A percentile compares a stretch with the other conserved stretches of the same genome.
Conservation (phyloP, 495 filamentous ascomycete genomes). For the Xanthoparmelia taractica region DNA sequence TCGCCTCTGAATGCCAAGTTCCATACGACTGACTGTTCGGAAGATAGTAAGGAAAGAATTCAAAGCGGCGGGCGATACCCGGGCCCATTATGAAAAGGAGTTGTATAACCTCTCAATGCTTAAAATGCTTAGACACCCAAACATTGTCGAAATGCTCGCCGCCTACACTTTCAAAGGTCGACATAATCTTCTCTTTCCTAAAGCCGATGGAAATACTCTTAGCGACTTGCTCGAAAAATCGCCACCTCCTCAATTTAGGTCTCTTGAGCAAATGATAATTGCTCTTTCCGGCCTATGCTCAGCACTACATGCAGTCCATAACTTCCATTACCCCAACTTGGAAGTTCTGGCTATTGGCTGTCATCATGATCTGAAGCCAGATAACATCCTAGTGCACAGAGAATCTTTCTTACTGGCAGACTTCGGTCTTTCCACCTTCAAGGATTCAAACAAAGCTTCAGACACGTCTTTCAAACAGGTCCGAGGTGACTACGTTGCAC, state of each 20-base stretch:
- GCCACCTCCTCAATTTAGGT: neutral
- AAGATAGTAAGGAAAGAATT: neutral
- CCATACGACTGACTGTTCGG: neutral
- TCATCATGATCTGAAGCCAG: conserved; percentile 23
- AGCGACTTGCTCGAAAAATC: neutral
- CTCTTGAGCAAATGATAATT: too few relatives aligned
- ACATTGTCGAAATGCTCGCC: neutral
- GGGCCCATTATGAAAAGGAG: neutral
- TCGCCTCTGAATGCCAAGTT: too few relatives aligned
- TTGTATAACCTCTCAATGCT: neutral
- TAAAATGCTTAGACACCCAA: neutral
- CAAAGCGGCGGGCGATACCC: neutral
- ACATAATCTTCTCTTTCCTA: neutral
- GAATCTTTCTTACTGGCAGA: conserved; percentile 17
- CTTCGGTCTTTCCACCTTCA: conserved; percentile 15
- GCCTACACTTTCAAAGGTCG: neutral
- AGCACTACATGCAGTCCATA: neutral
- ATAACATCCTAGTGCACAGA: conserved; percentile 20
- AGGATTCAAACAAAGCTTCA: neutral
- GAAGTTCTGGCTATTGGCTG: conserved; percentile 12
- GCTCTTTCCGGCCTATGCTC: neutral
- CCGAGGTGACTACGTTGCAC: conserved; percentile 10
- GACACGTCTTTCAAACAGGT: neutral
- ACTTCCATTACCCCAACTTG: neutral
- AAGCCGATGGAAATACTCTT: neutral